These are phyloP conservation scores for Botrytis pseudocinerea DNA, from an alignment of 2,329 filamentous ascomycete species.

Conservation along the genomic window DNA sequence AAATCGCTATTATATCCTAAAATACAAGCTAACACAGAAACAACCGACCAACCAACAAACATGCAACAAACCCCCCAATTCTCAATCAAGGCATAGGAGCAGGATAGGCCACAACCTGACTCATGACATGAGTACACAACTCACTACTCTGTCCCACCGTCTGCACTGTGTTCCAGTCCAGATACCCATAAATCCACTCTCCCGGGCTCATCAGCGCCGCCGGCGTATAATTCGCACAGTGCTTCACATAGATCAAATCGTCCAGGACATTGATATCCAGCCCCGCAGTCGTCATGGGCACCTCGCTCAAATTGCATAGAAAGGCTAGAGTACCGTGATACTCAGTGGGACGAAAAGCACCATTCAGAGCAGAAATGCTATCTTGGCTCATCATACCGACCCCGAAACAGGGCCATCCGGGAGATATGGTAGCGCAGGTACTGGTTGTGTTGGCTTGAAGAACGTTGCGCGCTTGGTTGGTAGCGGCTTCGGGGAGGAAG, in stretches of 20 bases:
- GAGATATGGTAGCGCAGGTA: background rate
- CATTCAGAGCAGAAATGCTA: too few relatives aligned
- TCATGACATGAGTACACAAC: slow-evolving; percentile 13
- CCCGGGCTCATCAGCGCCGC: background rate
- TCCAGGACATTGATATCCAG: background rate
- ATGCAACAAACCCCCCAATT: background rate
- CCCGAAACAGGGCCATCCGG: background rate
- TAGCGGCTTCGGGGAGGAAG: background rate
- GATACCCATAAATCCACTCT: slow-evolving; percentile 8
- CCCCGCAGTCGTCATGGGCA: background rate
- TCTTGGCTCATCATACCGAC: background rate
- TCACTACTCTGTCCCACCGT: slow-evolving; percentile 7
- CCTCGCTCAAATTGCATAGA: background rate
- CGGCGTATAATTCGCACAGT: slow-evolving; percentile 5
- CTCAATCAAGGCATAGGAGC: background rate
- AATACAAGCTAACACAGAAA: background rate
- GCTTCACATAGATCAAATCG: background rate
- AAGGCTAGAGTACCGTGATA: background rate
- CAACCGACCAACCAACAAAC: background rate
- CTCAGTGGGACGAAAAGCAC: background rate
- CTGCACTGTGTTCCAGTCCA: background rate
- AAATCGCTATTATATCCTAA: background rate
- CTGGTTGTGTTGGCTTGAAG: background rate
- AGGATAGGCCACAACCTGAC: background rate
- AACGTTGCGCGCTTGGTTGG: background rate